Evolutionary conservation across 192 early-diverging fungal genomes (phyloP), one percentile per base, ranked within the genome.

Genomic region (Lunasporangiospora selenospora): DNA sequence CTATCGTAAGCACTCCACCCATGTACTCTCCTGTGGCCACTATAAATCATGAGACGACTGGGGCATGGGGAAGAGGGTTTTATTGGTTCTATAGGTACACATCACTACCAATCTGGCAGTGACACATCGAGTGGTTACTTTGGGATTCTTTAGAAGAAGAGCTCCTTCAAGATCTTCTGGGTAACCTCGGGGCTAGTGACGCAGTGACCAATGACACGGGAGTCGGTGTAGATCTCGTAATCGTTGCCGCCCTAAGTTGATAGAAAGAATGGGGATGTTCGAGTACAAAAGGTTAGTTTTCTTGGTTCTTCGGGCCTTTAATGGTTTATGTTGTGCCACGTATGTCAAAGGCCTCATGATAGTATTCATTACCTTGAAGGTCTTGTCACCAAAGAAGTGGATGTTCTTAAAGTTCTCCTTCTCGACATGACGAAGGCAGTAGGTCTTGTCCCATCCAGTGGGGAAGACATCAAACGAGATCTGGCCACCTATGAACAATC

Each of bases 391-490:
- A 81, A 99, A 99, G 78, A 99, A 99, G 82, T 99, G 94, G 59
- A 98, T 91, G 12, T 77, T 89, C 41, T 84, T 87, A 81, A 99
- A 98, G 42, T 83, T 87, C 73, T 99, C 92, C 27, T 83, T 71
- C 67, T 93, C 81, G 27, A 99, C 58, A 65, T 97, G 95, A 26
- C 89, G 82, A 52, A 99, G 85, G 78, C 97, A 98, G 81, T 94
- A 99, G 29, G 96, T 98, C 87, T 99, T 99, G 80, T 99, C 97
- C 97, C 97, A 99, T 36, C 97, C 97, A 49, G 87, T 88, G 42
- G 97, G 97, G 85, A 99, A 97, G 11, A 99, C 95, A 76, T 99
- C 97, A 58, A 99, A 97, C 8, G 96, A 98, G 75, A 99, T 99
- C 80, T 99, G 96, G 8, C 97, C 96, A 44, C 93, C 88, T 83